Conservation (phyloP, 2,329 filamentous ascomycete genomes). For the Phaeosphaeria sp. region DNA sequence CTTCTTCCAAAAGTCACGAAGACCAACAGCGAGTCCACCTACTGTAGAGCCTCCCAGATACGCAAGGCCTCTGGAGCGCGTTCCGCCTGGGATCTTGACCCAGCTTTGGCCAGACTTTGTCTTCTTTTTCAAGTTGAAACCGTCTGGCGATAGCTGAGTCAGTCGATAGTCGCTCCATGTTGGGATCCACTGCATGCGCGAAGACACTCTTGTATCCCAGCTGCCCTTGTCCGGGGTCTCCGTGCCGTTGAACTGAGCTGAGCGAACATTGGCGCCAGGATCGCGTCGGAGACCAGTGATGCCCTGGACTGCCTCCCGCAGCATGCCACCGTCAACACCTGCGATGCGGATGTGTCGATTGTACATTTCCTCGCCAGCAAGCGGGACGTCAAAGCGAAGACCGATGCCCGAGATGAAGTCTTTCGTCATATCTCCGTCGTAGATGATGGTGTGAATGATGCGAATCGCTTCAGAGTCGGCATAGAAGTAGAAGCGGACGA, state of each 20-base stretch:
- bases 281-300: constrained; percentile 66
- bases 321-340: constrained; percentile 61
- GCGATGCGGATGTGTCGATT: constrained; percentile 66
- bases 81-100: constrained; percentile 65
- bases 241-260: constrained; percentile 59
- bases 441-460: constrained; percentile 64
- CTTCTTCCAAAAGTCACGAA: constrained; percentile 69
- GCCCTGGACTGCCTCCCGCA: constrained; percentile 66
- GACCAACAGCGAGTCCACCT: constrained; percentile 66
- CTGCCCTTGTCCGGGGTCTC: constrained; percentile 53
- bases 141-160: constrained; percentile 65
- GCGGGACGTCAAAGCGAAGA: constrained; percentile 62
- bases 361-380: constrained; percentile 61
- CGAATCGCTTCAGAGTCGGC: constrained; percentile 62
- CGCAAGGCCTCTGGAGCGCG: constrained; percentile 62
- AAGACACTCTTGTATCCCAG: constrained; percentile 57
- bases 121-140: constrained; percentile 67
- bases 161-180: constrained; percentile 66
- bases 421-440: constrained; percentile 57
- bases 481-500: constrained; percentile 66
- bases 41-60: constrained; percentile 65
- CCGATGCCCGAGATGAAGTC: constrained; percentile 64
- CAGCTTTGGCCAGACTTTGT: constrained; percentile 65
- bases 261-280: constrained; percentile 58
- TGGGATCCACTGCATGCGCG: constrained; percentile 63